Evolutionary conservation across 129 eudicot genomes (phyloP), one percentile per base, ranked within the genome.

Genomic region (Calendula officinalis): DNA sequence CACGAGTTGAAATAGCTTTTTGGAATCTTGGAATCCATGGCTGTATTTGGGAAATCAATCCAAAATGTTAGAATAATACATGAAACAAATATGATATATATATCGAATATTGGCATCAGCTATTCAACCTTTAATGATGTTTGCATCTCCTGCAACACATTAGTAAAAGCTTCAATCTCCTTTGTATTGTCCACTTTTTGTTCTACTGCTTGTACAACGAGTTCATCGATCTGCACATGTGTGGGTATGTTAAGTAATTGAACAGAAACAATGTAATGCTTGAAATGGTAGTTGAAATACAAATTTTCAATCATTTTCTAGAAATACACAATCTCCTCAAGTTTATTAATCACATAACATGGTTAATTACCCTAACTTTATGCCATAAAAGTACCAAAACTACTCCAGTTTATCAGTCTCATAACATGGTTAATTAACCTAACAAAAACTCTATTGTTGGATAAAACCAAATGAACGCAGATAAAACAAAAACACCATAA

Each of bases 181-280:
- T 78, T 75, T 17, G 67, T 75, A 74, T 85, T 74, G 6, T 65
- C 56, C 77, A 71, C 75, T 71, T 81, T 71, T 16, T 56, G 73
- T 34, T 79, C 77, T 60, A 87, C 73, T 38, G 85, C 98, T 83
- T 92, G 84, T 36, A 77, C 96, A 47, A 92, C 91, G 56, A 88
- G 86, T 70, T 91, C 96, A 79, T 92, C 98, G 49, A 92, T 77
- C 98, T 92, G 95, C 86, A 75, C 71, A 5, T 32, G 8, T 15
- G 7, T 22, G 30, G 30, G 30, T 22, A 22, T 22, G 30, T 22
- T 22, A 22, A 22, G 30, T 22, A 22, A 22, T 22, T 22, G 30
- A 22, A 22, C 2, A 22, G 30, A 22, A 22, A 2, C 30, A 22
- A 22, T 22, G 30, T 22, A 22, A 22, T 22, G 2, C 30, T 22